Evolutionary conservation across 2,329 filamentous ascomycete species (phyloP), one percentile per base, ranked within the genome.

Genomic region (Conoideocrella luteorostrata): DNA sequence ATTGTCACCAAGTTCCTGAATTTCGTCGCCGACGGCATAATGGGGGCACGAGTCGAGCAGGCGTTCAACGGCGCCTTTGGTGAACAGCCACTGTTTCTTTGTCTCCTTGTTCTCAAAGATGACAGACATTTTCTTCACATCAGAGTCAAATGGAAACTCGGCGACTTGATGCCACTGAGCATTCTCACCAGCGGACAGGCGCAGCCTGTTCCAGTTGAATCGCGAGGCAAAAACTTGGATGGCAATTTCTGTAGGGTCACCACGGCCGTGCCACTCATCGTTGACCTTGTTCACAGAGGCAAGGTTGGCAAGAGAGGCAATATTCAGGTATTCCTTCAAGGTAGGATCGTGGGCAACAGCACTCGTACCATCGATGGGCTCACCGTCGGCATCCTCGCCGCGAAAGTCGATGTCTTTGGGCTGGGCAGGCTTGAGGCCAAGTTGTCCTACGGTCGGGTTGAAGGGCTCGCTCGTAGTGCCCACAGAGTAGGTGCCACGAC

Each of bases 201-300:
- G 65, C 13, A 71, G 65, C 7, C 76, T 71, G 47, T 80, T 80
- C 71, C 78, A 79, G 44, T 77, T 67, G 57, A 88, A 88, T 11
- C 84, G 77, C 33, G 75, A 77, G 7, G 82, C 80, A 56, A 88
- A 86, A 0, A 88, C 84, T 52, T 87, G 82, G 36, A 88, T 84
- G 2, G 84, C 83, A 47, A 88, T 84, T 52, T 88, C 84, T 0
- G 61, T 64, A 0, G 80, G 80, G 50, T 84, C 81, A 33, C 81
- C 82, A 38, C 78, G 75, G 22, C 77, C 79, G 44, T 77, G 70
- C 82, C 82, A 86, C 42, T 71, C 64, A 12, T 58, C 62, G 11
- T 77, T 66, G 11, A 66, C 67, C 48, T 78, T 67, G 48, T 80
- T 74, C 4, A 86, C 74, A 26, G 73, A 73, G 2, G 82, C 80